phyloP scores from a whole-genome alignment of 495 filamentous ascomycete species.

The Lasiosphaeria miniovina region DNA sequence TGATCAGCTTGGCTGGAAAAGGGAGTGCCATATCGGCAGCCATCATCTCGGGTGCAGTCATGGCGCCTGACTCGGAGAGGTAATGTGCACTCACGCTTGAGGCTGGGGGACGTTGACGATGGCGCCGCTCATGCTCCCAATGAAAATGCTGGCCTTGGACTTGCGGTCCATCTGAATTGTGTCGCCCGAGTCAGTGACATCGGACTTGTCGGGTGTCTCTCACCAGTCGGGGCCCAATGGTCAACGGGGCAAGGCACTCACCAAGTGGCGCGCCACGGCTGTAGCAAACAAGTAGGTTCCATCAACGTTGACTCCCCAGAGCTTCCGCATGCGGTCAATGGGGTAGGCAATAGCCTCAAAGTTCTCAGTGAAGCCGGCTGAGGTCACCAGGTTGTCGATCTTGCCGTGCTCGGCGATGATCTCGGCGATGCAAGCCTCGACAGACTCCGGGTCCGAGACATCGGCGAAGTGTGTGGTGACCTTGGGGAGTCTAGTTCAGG shows the following conservation, averaged over 20 bases:
- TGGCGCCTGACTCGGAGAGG: not conserved
- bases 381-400: constrained; percentile 91
- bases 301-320: constrained; percentile 93
- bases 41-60: not conserved
- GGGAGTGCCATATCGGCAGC: too few relatives aligned
- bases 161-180: constrained; percentile 63
- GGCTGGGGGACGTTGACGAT: constrained; percentile 95
- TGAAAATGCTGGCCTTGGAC: constrained; percentile 80
- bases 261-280: constrained; percentile 78
- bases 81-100: constrained; percentile 55
- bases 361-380: constrained; percentile 94
- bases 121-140: constrained; percentile 88
- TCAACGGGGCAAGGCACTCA: constrained; percentile 3
- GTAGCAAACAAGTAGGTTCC: constrained; percentile 89
- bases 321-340: constrained; percentile 80
- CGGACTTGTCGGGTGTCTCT: too few relatives aligned
- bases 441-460: constrained; percentile 73
- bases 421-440: constrained; percentile 66
- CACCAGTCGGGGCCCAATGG: too few relatives aligned
- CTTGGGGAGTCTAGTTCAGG: constrained; percentile 58
- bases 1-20: not conserved
- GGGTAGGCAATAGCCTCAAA: constrained; percentile 87
- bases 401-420: constrained; percentile 67
- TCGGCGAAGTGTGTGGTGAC: constrained; percentile 89
- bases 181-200: not conserved